These are phyloP conservation scores for Cenchrus purpureus DNA, from an alignment of 176 grass and related monocot species.

Conservation along the genomic window DNA sequence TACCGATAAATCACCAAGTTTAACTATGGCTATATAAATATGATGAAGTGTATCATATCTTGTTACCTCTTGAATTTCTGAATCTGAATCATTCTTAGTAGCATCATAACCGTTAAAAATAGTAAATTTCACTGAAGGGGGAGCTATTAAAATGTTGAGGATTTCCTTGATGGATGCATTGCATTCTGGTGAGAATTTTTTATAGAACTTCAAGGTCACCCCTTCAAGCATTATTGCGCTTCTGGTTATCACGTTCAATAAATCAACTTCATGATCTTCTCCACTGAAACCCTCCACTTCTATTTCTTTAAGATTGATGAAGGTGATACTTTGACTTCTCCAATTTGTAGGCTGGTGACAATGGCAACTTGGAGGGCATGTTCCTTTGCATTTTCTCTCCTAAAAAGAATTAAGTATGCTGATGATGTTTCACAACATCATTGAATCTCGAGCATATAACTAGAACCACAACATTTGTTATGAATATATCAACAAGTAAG, in stretches of 20 bases:
- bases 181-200: background rate
- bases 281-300: background rate
- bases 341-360: constrained; percentile 18
- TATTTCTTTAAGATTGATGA: constrained; percentile 10
- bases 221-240: background rate
- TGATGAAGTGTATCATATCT: background rate
- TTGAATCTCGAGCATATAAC: background rate
- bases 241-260: background rate
- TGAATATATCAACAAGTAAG: background rate
- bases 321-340: background rate
- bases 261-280: constrained; percentile 1
- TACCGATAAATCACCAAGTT: too few species aligned
- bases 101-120: background rate
- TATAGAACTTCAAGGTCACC: background rate
- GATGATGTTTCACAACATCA: background rate
- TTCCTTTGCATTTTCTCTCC: background rate
- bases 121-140: background rate
- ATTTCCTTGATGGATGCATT: background rate
- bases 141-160: background rate
- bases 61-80: background rate
- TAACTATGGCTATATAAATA: too few species aligned
- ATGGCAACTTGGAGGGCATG: background rate
- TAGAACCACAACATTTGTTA: background rate
- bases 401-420: constrained; percentile 2
- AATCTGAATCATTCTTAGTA: background rate